These are phyloP conservation scores for Penicillium sp. DNA, from an alignment of 2,329 filamentous ascomycete genomes.

Conservation along the genomic window DNA sequence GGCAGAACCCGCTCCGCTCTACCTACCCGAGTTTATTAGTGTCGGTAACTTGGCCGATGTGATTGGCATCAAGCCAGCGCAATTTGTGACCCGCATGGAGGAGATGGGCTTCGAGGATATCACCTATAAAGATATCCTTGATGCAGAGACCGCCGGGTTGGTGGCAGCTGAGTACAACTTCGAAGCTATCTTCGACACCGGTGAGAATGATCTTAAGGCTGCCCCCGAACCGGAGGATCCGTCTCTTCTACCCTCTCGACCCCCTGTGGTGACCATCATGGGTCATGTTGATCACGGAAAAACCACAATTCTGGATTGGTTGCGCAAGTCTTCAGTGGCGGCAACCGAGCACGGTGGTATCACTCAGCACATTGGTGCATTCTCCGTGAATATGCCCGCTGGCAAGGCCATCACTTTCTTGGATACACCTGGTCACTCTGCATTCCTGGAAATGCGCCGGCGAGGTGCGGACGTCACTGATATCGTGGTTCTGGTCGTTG, in stretches of 20 bases:
- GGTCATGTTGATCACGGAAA: slow-evolving; percentile 98
- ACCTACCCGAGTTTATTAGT: slow-evolving; percentile 87
- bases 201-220: slow-evolving; percentile 71
- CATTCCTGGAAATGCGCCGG: slow-evolving; percentile 93
- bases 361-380: slow-evolving; percentile 97
- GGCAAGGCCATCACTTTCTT: slow-evolving; percentile 94
- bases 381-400: slow-evolving; percentile 82
- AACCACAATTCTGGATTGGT: slow-evolving; percentile 90
- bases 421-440: slow-evolving; percentile 93
- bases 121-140: slow-evolving; percentile 79
- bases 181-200: slow-evolving; percentile 72
- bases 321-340: slow-evolving; percentile 89
- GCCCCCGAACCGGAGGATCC: slow-evolving; percentile 69
- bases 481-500: slow-evolving; percentile 93
- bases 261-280: slow-evolving; percentile 98
- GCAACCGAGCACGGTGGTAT: slow-evolving; percentile 94
- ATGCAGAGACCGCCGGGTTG: slow-evolving; percentile 84
- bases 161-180: slow-evolving; percentile 92
- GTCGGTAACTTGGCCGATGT: slow-evolving; percentile 78
- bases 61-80: slow-evolving; percentile 68
- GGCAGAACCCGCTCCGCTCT: slow-evolving; percentile 61
- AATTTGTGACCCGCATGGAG: slow-evolving; percentile 74
- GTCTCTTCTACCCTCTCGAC: slow-evolving; percentile 69
- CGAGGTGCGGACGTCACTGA: slow-evolving; percentile 95
- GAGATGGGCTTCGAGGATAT: slow-evolving; percentile 89